These are phyloP conservation scores for Trichosphaerium sp. DNA, from an alignment of 78 protist species.

Conservation along the genomic window DNA sequence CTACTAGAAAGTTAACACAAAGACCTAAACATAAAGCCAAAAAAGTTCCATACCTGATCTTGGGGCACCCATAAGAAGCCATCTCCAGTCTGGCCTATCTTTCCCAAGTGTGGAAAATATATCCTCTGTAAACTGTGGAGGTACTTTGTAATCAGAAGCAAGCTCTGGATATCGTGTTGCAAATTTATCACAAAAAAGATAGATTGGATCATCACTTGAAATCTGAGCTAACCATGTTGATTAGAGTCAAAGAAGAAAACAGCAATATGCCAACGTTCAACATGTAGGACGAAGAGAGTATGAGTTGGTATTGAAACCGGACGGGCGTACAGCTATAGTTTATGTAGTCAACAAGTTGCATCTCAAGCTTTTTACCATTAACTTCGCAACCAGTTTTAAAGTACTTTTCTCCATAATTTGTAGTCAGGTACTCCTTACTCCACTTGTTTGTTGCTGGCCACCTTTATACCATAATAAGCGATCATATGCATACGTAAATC, in stretches of 20 bases:
- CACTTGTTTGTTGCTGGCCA: slow-evolving; percentile 15
- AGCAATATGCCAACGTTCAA: too few relatives aligned
- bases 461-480: too few relatives aligned
- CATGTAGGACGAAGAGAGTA: not conserved
- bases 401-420: too few relatives aligned
- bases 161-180: slow-evolving; percentile 29
- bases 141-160: slow-evolving; percentile 15
- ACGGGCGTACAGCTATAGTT: slow-evolving; percentile 15
- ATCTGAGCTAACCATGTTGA: not conserved
- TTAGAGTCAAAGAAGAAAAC: too few relatives aligned
- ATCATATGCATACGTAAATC: too few relatives aligned
- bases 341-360: slow-evolving; percentile 34
- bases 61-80: slow-evolving; percentile 61
- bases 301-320: not conserved
- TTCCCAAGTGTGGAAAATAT: slow-evolving; percentile 17
- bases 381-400: too few relatives aligned
- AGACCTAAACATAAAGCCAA: too few relatives aligned
- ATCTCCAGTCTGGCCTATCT: slow-evolving; percentile 46
- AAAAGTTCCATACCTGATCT: too few relatives aligned
- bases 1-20: too few relatives aligned
- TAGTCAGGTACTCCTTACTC: slow-evolving; percentile 29
- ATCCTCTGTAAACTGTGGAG: slow-evolving; percentile 21
- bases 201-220: slow-evolving; percentile 48
- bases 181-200: slow-evolving; percentile 57
- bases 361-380: not conserved